Base-by-base conservation (phyloP, 1,284 basidiomycete species). In the Microbotryum scabiosae region DNA sequence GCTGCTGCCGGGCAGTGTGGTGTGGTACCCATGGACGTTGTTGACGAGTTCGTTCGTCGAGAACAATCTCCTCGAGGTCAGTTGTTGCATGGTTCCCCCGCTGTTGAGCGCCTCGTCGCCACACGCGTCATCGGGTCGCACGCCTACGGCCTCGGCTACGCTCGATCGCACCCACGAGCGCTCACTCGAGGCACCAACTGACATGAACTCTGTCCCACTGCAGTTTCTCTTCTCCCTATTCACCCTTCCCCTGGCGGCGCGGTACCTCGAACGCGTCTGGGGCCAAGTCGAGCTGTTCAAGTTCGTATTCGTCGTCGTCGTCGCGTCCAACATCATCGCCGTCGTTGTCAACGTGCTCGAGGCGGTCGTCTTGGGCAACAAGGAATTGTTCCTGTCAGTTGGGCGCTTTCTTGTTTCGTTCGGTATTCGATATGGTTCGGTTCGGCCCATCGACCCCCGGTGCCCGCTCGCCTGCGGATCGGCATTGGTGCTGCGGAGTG, bases 211-310 rank as follows among this genome's bases (percentile, higher is more conserved):
- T 54, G 2, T n/a, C 51, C 45, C 21, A 26, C 25, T 12, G 14
- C 72, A 96, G 90, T 81, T 97, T 62, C 70, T 87, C 60, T 78
- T 87, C 60, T 85, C 90, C 3, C 77, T 91, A 57, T 74, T 92
- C 55, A 82, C 87, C 48, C 81, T 97, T 14, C 87, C 90, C 43
- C 81, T 91, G 10, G 86, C 87, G 26, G 80, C 91, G 52, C 83
- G 88, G 66, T 97, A 97, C 74, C 79, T 98, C 59, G 94, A 98
- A 75, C 81, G 90, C 51, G 79, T 97, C 63, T 98, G 93, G 92
- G 93, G 94, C 43, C 81, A 85, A 25, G 72, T 85, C 25, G 94
- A 97, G 75, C 85, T 87, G 5, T 71, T 88, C 69, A 88, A 91
- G 73, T 97, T 98, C 75, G 85, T 90, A 56, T 79, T 81, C 12